Conservation (phyloP, 2,329 filamentous ascomycete species). For the Sarocladium strictum region DNA sequence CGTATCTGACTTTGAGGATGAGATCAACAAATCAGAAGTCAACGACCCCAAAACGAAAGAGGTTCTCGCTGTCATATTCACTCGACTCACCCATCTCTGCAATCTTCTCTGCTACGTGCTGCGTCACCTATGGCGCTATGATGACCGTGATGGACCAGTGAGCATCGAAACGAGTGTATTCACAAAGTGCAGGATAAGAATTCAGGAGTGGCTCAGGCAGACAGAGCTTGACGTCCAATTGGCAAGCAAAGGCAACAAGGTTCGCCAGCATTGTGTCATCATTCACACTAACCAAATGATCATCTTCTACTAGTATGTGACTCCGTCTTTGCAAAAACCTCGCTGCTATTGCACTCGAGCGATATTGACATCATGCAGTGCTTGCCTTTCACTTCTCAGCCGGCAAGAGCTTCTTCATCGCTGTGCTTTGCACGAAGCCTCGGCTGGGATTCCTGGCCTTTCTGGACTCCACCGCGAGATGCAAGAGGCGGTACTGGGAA, state of each 20-base stretch:
- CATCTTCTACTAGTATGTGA: background rate
- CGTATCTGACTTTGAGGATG: slow-evolving; percentile 36
- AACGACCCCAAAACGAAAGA: slow-evolving; percentile 38
- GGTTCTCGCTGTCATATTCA: slow-evolving; percentile 21
- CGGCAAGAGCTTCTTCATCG: background rate
- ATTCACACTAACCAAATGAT: background rate
- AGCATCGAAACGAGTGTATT: background rate
- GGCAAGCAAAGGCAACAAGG: background rate
- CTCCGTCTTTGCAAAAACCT: too few relatives aligned
- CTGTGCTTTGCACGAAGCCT: background rate
- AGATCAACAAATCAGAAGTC: slow-evolving; percentile 35
- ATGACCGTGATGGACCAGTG: background rate
- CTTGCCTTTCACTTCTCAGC: background rate
- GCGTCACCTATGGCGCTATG: background rate
- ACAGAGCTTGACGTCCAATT: background rate
- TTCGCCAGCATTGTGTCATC: background rate
- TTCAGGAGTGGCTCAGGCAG: background rate
- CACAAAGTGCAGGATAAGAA: background rate
- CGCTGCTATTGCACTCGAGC: background rate
- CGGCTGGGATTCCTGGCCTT: background rate
- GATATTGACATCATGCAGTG: background rate
- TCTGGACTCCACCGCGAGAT: background rate
- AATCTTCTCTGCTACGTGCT: background rate
- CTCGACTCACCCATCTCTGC: background rate
- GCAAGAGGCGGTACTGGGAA: background rate